Evolutionary conservation across 306 rosid species (phyloP).

Genomic region (Cucurbita argyrosperma): DNA sequence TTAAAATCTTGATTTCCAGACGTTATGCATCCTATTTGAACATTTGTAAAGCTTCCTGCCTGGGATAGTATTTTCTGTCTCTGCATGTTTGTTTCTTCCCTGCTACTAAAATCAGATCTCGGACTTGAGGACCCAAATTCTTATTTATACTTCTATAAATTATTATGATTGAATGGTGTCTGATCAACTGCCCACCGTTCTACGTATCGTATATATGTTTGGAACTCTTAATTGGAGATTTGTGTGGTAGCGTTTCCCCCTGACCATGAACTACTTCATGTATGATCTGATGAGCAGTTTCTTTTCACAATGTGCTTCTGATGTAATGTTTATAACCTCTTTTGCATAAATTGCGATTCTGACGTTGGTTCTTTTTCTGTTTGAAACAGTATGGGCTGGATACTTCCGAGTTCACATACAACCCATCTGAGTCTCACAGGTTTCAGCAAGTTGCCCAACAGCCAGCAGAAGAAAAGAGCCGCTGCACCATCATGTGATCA

Average conservation of each 20-base stretch:
- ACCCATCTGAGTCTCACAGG: constrained; percentile 80
- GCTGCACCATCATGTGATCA: constrained; percentile 76
- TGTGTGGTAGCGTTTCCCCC: neutral
- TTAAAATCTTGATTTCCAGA: too few relatives aligned
- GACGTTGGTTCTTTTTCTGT: neutral
- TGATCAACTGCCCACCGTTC: too few relatives aligned
- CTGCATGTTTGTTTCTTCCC: too few relatives aligned
- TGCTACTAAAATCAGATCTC: too few relatives aligned
- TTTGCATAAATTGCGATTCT: neutral
- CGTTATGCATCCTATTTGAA: too few relatives aligned
- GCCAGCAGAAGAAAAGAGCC: constrained; percentile 79
- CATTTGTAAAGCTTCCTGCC: too few relatives aligned
- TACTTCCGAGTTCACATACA: constrained; percentile 85
- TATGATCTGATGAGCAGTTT: neutral
- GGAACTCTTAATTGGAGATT: neutral
- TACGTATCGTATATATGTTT: too few relatives aligned
- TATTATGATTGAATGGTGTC: too few relatives aligned
- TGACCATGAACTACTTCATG: neutral
- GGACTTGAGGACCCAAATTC: too few relatives aligned
- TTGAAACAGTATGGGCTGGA: constrained; percentile 82
- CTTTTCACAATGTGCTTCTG: neutral
- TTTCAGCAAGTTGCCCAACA: constrained; percentile 56
- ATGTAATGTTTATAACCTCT: neutral
- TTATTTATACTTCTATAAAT: too few relatives aligned
- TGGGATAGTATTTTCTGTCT: too few relatives aligned